A percentile compares a stretch with the other conserved stretches of the same genome.
Evolutionary conservation across 225 moss, liverwort and hornwort species (phyloP).

Genomic region (Ulota crispa): DNA sequence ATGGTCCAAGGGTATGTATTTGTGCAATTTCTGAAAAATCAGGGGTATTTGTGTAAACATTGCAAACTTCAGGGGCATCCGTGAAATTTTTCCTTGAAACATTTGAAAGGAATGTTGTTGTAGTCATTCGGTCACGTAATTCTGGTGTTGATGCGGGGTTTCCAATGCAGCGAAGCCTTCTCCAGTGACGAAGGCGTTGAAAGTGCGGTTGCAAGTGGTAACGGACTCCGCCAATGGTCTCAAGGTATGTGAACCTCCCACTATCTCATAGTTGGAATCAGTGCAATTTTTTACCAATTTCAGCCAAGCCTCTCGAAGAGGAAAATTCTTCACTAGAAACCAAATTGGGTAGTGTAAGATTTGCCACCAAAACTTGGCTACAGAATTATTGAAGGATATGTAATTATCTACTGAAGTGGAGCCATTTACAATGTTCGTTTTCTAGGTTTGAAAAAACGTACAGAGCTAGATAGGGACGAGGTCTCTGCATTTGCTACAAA

Average conservation of each 20-base stretch:
- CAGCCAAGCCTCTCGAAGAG: not conserved
- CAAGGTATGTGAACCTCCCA: conserved; percentile 49
- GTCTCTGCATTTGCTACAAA: not conserved
- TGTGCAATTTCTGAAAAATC: too few relatives aligned
- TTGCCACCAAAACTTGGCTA: not conserved
- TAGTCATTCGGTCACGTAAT: too few relatives aligned
- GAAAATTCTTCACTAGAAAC: too few relatives aligned
- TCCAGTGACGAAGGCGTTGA: conserved; percentile 60
- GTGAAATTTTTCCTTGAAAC: too few relatives aligned
- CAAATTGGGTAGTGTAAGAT: not conserved
- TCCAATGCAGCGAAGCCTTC: conserved; percentile 68
- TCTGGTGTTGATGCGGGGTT: not conserved
- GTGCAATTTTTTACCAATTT: not conserved
- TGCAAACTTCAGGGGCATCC: too few relatives aligned
- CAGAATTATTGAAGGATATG: not conserved
- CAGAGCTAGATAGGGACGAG: not conserved
- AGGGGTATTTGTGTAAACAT: too few relatives aligned
- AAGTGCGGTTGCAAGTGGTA: conserved; percentile 79
- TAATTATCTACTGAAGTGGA: not conserved
- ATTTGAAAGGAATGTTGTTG: not conserved
- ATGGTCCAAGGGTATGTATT: too few relatives aligned
- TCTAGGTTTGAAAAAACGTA: not conserved
- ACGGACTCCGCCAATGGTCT: conserved; percentile 69
- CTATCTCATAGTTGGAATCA: not conserved
- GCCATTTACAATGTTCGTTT: not conserved